Conservation (phyloP, 441 rosid genomes). For the Adansonia gregorii region DNA sequence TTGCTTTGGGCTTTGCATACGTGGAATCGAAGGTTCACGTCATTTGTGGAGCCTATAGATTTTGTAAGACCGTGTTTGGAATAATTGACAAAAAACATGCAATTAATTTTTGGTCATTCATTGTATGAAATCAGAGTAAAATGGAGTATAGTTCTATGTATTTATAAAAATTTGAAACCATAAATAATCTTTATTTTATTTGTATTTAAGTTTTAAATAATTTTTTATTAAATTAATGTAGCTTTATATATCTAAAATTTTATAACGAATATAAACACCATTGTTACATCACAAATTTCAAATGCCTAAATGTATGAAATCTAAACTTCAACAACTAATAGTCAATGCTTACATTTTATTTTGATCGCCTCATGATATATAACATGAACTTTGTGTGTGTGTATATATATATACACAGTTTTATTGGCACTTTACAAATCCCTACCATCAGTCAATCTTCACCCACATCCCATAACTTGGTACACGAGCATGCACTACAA, state of each 20-base stretch:
- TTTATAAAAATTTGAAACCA: too few relatives aligned
- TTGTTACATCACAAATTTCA: not conserved
- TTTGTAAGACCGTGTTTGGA: not conserved
- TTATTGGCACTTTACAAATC: not conserved
- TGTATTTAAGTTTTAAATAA: too few relatives aligned
- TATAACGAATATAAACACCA: not conserved
- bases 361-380: not conserved
- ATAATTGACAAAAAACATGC: too few relatives aligned
- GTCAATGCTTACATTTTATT: not conserved
- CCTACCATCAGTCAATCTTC: slow-evolving; percentile 39
- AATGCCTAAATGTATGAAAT: not conserved
- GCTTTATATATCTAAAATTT: not conserved
- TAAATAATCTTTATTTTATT: too few relatives aligned
- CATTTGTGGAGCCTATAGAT: too few relatives aligned
- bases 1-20: not conserved
- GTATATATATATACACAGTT: not conserved
- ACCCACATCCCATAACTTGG: slow-evolving; percentile 79
- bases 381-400: not conserved
- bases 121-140: too few relatives aligned
- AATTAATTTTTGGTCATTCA: too few relatives aligned
- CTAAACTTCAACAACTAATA: too few relatives aligned
- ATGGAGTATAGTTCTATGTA: too few relatives aligned
- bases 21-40: not conserved
- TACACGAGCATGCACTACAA: slow-evolving; percentile 59
- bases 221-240: too few relatives aligned